Base-by-base conservation (phyloP, 2,329 filamentous ascomycete genomes). In the Metarhizium humberi region DNA sequence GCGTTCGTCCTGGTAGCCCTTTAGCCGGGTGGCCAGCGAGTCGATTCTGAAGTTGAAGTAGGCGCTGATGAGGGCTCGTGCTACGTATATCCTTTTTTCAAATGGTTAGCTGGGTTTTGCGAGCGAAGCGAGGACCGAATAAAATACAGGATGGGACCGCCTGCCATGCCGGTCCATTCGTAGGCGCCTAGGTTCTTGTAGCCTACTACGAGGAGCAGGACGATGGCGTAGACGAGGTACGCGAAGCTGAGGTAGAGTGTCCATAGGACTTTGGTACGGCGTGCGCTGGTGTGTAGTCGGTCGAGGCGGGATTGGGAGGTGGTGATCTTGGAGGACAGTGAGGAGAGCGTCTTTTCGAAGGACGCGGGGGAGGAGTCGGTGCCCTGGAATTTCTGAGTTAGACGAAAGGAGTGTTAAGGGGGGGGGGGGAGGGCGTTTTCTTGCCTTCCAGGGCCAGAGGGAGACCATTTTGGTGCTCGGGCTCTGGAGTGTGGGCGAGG, bases 231-330 rank as follows among this genome's bases (percentile, higher is more conserved):
- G 50, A 97, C 82, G 4, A 96, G 85, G 70, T 97, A 99, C 52
- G 87, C 89, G 64, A 99, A 92, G 55, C 85, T 85, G 3, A 92
- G 85, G 69, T 97, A 99, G 14, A 99, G 81, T 0, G 91, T 96
- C 83, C 86, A 91, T 55, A 97, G 81, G 42, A 90, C 89, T 62
- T 88, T 92, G 64, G 87, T 81, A 56, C 92, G 87, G 56, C 92
- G 84, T 51, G 88, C 84, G 58, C 81, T 82, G 62, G 86, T 80
- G 50, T 90, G 84, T 43, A 87, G 78, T 46, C 76, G 77, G 65
- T 96, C 91, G 61, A 96, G 85, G 52, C 80, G 82, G 46, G 85
- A 75, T 63, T 87, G 87, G 2, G 86, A 84, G 59, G 84, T 80
- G 45, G 86, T 78, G 69, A 99, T 96, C 73, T 94, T 96, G 53